Base-by-base conservation (phyloP, 106 monocot genomes). In the Xerophyta viscosa region DNA sequence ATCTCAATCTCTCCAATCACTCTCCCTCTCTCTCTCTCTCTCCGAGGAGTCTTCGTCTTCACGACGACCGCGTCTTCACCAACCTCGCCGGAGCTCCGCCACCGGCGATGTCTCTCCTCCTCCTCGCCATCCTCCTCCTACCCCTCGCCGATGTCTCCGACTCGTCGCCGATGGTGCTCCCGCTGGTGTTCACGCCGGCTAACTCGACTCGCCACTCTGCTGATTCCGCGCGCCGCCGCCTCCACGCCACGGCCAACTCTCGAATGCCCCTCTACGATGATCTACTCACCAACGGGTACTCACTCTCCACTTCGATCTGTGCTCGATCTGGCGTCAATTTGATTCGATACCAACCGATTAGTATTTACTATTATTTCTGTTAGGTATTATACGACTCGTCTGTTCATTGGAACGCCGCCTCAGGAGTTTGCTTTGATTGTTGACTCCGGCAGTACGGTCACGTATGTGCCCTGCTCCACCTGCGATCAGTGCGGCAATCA, bases 211-310 rank as follows among this genome's bases (percentile, higher is more conserved):
- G 48, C 7, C 45, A 15, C 21, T 17, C 66, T 26, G 20, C 49
- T 43, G 43, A 60, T 26, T 47, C 41, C 57, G 29, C 33, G 43
- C 20, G 61, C 54, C 61, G 31, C 31, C 63, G 58, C 14, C 67
- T 58, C 25, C 64, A 41, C 13, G 14, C 37, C 8, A 47, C 50
- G 43, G 52, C 60, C 22, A 69, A 48, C 52, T 77, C 87, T 21
- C 77, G 57, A 29, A 82, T 78, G 82, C 57, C 77, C 24, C 82
- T 88, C 58, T 64, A 79, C 43, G 88, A 88, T 62, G 78, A 88
- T 73, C 88, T 88, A 39, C 82, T 88, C 60, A 79, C 83, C 27
- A 82, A 79, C 48, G 88, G 88, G 88, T 88, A 27, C 36, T 13
- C 33, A 39, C 10, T 39, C 6, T 12, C 6, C 39, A 2, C 6